These are phyloP conservation scores for Nicotiana attenuata DNA, from an alignment of 257 asterid genomes.

Conservation along the genomic window DNA sequence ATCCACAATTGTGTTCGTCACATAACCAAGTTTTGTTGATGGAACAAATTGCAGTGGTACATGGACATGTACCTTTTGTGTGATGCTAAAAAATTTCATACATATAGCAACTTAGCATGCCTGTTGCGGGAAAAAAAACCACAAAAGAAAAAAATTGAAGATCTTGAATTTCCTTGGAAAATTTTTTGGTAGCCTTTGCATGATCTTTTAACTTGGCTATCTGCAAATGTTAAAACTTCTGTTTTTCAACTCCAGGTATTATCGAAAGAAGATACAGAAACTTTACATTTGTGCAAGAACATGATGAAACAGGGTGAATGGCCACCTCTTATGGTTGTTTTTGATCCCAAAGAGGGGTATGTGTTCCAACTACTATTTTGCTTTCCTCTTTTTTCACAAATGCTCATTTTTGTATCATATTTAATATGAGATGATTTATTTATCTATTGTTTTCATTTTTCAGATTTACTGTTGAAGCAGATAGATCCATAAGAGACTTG, in stretches of 20 bases:
- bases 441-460: constrained; percentile 1
- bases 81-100: neutral
- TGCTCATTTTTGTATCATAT: neutral
- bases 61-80: neutral
- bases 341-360: constrained; percentile 82
- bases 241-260: constrained; percentile 33
- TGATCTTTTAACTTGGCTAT: neutral
- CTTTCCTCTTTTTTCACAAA: neutral
- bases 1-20: neutral
- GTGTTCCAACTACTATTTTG: neutral
- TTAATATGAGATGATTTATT: neutral
- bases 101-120: neutral
- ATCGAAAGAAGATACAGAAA: constrained; percentile 61
- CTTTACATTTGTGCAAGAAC: constrained; percentile 60
- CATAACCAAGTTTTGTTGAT: neutral
- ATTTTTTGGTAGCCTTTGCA: neutral
- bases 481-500: constrained; percentile 60
- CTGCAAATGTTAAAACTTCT: neutral
- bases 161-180: neutral
- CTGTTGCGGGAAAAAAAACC: neutral
- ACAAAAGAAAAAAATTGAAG: neutral
- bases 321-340: constrained; percentile 85
- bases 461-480: constrained; percentile 95
- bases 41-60: neutral
- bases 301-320: constrained; percentile 95